Conservation (phyloP, 169 alveolate species). For the Plasmodium gaboni region DNA sequence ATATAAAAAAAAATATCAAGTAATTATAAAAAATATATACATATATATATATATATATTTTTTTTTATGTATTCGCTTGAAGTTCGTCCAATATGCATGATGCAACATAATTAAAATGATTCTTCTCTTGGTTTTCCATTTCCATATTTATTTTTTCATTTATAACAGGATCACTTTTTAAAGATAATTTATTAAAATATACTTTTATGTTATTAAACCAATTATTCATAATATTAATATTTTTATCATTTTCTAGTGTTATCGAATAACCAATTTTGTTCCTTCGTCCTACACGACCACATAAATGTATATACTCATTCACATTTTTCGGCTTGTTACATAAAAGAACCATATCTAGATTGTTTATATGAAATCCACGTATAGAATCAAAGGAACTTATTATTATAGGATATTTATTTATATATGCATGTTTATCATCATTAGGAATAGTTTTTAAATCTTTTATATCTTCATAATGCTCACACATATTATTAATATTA, state of each 20-base stretch:
- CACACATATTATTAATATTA: slow-evolving; percentile 25
- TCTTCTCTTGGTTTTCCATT: slow-evolving; percentile 3
- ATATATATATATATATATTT: neutral
- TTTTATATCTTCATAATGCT: slow-evolving; percentile 43
- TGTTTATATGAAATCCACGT: slow-evolving; percentile 73
- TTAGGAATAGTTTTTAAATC: slow-evolving; percentile 32
- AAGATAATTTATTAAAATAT: slow-evolving; percentile 35
- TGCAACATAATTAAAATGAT: slow-evolving; percentile 30
- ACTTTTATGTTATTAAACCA: slow-evolving; percentile 49
- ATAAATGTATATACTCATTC: slow-evolving; percentile 67
- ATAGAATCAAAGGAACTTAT: slow-evolving; percentile 72
- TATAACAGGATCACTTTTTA: slow-evolving; percentile 1
- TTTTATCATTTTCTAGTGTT: slow-evolving; percentile 60
- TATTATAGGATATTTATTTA: slow-evolving; percentile 63
- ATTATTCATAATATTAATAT: slow-evolving; percentile 44
- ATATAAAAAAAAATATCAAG: no score
- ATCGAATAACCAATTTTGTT: slow-evolving; percentile 47
- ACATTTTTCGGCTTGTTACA: slow-evolving; percentile 70
- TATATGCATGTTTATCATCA: slow-evolving; percentile 8
- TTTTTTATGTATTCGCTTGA: neutral
- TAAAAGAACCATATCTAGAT: slow-evolving; percentile 55
- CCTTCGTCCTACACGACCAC: slow-evolving; percentile 75
- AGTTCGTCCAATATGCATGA: slow-evolving; percentile 55
- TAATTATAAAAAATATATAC: neutral
- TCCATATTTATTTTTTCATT: neutral